Conservation (phyloP, 2,329 filamentous ascomycete genomes). For the Talaromyces rugulosus region DNA sequence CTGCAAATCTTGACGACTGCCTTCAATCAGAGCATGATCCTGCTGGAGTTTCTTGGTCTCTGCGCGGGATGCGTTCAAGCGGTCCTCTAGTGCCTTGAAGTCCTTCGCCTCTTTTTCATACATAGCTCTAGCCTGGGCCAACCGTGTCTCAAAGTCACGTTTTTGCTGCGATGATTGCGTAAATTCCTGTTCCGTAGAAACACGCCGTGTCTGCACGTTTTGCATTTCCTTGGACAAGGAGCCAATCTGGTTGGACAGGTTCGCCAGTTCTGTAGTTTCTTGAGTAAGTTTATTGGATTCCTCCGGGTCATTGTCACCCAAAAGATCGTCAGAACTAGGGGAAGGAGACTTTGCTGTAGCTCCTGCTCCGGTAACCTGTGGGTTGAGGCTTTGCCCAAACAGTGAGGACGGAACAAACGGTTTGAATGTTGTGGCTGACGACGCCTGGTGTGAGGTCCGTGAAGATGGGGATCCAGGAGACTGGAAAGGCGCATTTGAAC, state of each 20-base stretch:
- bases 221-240: slow-evolving; percentile 91
- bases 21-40: slow-evolving; percentile 79
- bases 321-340: slow-evolving; percentile 69
- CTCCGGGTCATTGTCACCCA: slow-evolving; percentile 87
- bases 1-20: slow-evolving; percentile 73
- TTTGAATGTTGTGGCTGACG: slow-evolving; percentile 60
- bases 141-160: slow-evolving; percentile 82
- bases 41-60: slow-evolving; percentile 81
- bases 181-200: slow-evolving; percentile 73
- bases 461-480: slow-evolving; percentile 46
- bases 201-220: slow-evolving; percentile 79
- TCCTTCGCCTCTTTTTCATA: slow-evolving; percentile 93
- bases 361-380: slow-evolving; percentile 68
- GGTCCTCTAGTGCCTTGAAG: slow-evolving; percentile 78
- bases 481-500: slow-evolving; percentile 58
- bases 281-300: slow-evolving; percentile 81
- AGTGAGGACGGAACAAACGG: slow-evolving; percentile 89
- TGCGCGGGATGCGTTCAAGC: slow-evolving; percentile 67
- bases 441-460: slow-evolving; percentile 30
- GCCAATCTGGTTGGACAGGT: slow-evolving; percentile 91
- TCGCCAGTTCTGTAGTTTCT: slow-evolving; percentile 88
- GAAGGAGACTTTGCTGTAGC: slow-evolving; percentile 36
- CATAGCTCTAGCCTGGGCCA: slow-evolving; percentile 77
- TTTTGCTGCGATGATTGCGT: slow-evolving; percentile 81
- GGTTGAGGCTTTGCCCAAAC: slow-evolving; percentile 78